A percentile compares a stretch with the other conserved stretches of the same genome.
These are phyloP conservation scores for Colletotrichum aenigma DNA, from an alignment of 2,329 filamentous ascomycete genomes.

Conservation along the genomic window DNA sequence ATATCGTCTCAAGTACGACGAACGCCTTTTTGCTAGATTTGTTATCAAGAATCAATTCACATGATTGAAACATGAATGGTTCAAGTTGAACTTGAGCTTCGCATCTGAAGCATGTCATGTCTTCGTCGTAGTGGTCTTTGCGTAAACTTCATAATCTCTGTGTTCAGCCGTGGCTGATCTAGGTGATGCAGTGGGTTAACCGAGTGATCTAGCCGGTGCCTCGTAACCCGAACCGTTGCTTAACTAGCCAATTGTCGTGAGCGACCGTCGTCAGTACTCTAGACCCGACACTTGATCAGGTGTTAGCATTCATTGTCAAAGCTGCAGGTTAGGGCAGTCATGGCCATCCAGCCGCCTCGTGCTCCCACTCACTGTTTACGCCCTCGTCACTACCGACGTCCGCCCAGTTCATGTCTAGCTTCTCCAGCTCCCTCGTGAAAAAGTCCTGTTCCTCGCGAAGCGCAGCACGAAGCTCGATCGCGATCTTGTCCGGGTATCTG, in stretches of 20 bases:
- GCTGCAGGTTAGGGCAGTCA: not conserved
- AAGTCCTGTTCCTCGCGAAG: slow-evolving; percentile 79
- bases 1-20: not conserved
- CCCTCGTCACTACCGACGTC: slow-evolving; percentile 40
- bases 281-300: slow-evolving; percentile 12
- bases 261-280: slow-evolving; percentile 3
- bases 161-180: not conserved
- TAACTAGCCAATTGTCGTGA: not conserved
- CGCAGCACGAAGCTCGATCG: slow-evolving; percentile 57
- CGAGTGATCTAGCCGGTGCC: not conserved
- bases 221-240: not conserved
- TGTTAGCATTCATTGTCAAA: slow-evolving; percentile 2
- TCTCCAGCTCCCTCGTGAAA: slow-evolving; percentile 78
- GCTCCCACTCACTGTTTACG: slow-evolving; percentile 27
- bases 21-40: not conserved
- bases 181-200: not conserved
- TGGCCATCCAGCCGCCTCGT: slow-evolving; percentile 20
- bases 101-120: not conserved
- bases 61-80: not conserved
- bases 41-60: not conserved
- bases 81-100: not conserved
- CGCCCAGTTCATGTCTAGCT: slow-evolving; percentile 61
- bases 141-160: not conserved
- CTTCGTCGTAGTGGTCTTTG: not conserved
- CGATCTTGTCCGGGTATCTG: slow-evolving; percentile 80